Percentiles rank a stretch among this genome's conserved stretches.
Conservation (phyloP, 2,329 filamentous ascomycete species). For the Pyricularia grisea region DNA sequence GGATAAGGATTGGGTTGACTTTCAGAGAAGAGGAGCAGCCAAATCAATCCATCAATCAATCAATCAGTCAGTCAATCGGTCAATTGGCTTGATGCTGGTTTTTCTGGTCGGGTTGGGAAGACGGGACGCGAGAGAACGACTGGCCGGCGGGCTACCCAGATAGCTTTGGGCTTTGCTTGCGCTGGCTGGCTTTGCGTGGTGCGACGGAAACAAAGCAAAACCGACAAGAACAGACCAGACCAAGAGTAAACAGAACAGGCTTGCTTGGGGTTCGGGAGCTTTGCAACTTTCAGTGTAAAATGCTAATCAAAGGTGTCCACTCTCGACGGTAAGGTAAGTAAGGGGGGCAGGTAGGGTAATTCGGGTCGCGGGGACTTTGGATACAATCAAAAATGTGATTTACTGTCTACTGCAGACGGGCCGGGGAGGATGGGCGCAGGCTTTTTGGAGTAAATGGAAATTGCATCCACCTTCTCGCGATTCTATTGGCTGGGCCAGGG, state of each 20-base stretch:
- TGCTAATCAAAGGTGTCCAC: constrained; percentile 5
- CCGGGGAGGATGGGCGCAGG: background rate
- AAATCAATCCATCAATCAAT: background rate
- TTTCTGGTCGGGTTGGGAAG: background rate
- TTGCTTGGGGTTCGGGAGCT: background rate
- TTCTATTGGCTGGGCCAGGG: background rate
- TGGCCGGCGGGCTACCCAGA: background rate
- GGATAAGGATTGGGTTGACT: background rate
- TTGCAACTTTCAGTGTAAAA: constrained; percentile 1
- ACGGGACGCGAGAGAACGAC: background rate
- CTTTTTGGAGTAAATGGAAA: background rate
- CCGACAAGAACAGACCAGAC: background rate
- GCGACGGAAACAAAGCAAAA: background rate
- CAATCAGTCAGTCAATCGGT: background rate
- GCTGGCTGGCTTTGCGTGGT: background rate
- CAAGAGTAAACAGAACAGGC: background rate
- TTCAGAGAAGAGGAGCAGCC: background rate
- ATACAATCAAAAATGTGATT: background rate
- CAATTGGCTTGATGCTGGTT: background rate
- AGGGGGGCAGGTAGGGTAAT: background rate
- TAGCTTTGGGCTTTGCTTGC: background rate
- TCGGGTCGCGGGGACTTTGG: background rate
- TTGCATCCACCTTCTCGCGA: background rate
- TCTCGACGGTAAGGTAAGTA: constrained; percentile 1
- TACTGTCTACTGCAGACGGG: background rate